Evolutionary conservation across 2,329 filamentous ascomycete genomes (phyloP), one percentile per base, ranked within the genome.

Genomic region (Purpureocillium lavendulum): DNA sequence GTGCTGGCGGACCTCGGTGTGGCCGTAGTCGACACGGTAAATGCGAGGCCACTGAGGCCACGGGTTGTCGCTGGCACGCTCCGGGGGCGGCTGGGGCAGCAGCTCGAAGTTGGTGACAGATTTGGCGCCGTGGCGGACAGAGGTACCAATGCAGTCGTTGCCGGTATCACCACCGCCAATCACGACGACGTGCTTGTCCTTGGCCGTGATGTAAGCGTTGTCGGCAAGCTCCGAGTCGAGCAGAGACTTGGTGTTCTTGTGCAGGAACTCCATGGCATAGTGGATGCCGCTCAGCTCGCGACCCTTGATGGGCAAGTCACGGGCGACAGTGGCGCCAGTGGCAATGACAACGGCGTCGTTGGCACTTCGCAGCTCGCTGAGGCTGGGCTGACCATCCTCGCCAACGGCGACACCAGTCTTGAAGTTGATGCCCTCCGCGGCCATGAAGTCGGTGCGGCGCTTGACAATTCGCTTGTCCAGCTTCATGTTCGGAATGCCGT

Each of bases 401-500:
- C 89, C 90, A 51, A 97, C 75, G 29, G 80, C 68, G 40, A 87
- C 79, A 45, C 82, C 79, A 26, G 85, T 84, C 64, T 86, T 80
- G 67, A 94, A 95, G 38, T 75, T 73, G 57, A 96, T 69, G 36
- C 90, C 90, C 65, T 96, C 90, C 4, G 81, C 77, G 40, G 84
- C 86, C 86, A 96, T 90, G 65, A 97, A 88, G 64, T 96, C 87
- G 36, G 92, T 88, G 61, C 90, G 85, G 38, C 90, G 85, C 73
- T 96, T 90, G 44, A 97, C 90, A 47, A 96, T 82, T 58, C 87
- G 87, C 76, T 97, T 97, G 70, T 97, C 90, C 32, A 97, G 84
- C 73, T 97, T 97, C 90, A 97, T 97, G 73, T 97, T 97, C 50
- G 90, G 90, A 51, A 97, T 97, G 51, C 90, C 90, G 59, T 97